Evolutionary conservation across 1,284 basidiomycete genomes (phyloP).

Genomic region (Flammula alnicola): DNA sequence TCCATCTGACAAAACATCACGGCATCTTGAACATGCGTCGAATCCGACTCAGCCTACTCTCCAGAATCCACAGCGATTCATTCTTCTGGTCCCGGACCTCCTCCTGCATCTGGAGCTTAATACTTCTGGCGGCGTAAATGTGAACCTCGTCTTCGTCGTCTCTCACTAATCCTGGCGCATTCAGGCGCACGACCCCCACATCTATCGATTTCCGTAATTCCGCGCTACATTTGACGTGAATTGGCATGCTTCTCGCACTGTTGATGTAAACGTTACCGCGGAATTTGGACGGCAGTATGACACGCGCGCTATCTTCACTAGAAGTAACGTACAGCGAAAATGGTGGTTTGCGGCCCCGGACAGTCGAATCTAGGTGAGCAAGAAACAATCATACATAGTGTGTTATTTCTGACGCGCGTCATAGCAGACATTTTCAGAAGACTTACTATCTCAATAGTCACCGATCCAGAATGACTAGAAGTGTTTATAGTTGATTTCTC

Average conservation of each 20-base stretch:
- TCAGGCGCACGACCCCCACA: slow-evolving; percentile 12
- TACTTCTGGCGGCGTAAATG: slow-evolving; percentile 4
- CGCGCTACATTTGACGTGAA: slow-evolving; percentile 9
- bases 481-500: slow-evolving; percentile 12
- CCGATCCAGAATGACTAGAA: slow-evolving; percentile 13
- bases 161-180: slow-evolving; percentile 1
- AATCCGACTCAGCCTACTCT: slow-evolving; percentile 8
- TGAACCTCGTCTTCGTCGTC: slow-evolving; percentile 17
- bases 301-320: slow-evolving; percentile 10
- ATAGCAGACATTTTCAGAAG: not conserved
- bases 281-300: slow-evolving; percentile 19
- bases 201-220: slow-evolving; percentile 12
- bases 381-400: not conserved
- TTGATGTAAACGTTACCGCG: slow-evolving; percentile 15
- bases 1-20: slow-evolving; percentile 5
- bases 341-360: slow-evolving; percentile 14
- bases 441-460: slow-evolving; percentile 14
- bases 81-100: not conserved
- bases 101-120: slow-evolving; percentile 10
- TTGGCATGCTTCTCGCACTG: slow-evolving; percentile 1
- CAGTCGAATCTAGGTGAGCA: slow-evolving; percentile 11
- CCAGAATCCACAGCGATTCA: slow-evolving; percentile 13
- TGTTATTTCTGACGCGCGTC: not conserved
- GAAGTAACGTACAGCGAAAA: slow-evolving; percentile 17
- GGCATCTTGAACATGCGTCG: slow-evolving; percentile 12